phyloP scores from a whole-genome alignment of 2,329 filamentous ascomycete genomes.

The Hymenoscyphus albidus region DNA sequence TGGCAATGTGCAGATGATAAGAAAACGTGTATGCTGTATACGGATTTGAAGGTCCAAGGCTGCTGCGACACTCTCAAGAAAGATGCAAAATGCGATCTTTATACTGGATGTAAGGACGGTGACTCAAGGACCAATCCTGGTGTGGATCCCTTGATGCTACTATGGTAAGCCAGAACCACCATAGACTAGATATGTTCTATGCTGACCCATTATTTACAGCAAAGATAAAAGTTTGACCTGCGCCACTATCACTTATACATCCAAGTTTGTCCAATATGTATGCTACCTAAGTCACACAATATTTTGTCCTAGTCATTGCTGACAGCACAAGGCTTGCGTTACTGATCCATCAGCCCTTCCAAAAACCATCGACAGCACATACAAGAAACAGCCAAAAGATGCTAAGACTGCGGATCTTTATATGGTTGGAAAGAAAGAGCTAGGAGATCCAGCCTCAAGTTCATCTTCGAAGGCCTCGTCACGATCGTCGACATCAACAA shows the following conservation, averaged over 20 bases:
- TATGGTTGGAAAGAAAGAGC: background rate
- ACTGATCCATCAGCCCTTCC: background rate
- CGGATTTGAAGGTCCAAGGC: background rate
- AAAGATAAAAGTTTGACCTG: background rate
- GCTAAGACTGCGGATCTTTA: background rate
- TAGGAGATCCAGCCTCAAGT: background rate
- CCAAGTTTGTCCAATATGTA: background rate
- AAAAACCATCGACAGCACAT: background rate
- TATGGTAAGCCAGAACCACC: background rate
- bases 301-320: background rate
- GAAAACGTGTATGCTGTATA: background rate
- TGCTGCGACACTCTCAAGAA: background rate
- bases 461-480: no score
- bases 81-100: background rate
- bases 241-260: background rate
- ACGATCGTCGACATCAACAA: background rate
- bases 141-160: background rate
- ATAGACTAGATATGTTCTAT: background rate
- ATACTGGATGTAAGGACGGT: background rate
- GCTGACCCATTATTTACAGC: background rate
- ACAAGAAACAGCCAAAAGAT: background rate
- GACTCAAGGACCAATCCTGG: background rate
- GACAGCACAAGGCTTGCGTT: background rate
- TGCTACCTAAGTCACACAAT: background rate
- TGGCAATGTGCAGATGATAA: background rate